Evolutionary conservation across 805 yeast species (phyloP).

Genomic region (Isabelozyma gotoi): DNA sequence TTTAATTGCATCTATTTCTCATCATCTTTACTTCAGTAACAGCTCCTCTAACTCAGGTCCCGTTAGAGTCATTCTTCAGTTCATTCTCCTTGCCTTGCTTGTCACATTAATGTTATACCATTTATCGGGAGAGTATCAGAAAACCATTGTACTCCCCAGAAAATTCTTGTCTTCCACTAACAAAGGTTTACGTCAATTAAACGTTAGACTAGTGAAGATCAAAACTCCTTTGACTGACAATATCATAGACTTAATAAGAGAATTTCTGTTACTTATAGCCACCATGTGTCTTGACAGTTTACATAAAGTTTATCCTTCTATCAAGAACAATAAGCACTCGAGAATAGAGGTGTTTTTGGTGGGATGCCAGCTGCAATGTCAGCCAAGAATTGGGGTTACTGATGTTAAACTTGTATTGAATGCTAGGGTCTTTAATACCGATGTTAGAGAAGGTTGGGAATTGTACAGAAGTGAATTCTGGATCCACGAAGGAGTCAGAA

Average conservation of each 20-base stretch:
- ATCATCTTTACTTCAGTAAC: constrained; percentile 34
- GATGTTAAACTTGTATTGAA: constrained; percentile 80
- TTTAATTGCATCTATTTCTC: constrained; percentile 39
- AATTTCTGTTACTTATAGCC: constrained; percentile 29
- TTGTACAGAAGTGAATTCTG: constrained; percentile 90
- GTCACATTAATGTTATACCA: constrained; percentile 77
- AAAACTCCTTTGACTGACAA: constrained; percentile 33
- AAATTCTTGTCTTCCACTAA: constrained; percentile 79
- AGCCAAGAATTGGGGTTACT: constrained; percentile 64
- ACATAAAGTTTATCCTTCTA: constrained; percentile 35
- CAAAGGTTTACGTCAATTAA: constrained; percentile 83
- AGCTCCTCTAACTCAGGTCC: constrained; percentile 24
- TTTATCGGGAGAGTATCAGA: constrained; percentile 83
- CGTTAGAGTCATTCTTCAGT: constrained; percentile 44
- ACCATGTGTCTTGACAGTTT: constrained; percentile 26
- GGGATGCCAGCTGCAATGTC: constrained; percentile 44
- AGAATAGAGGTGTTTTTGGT: constrained; percentile 39
- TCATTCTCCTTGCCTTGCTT: constrained; percentile 57
- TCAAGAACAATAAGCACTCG: constrained; percentile 27
- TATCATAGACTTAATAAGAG: constrained; percentile 36
- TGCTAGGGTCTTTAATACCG: constrained; percentile 79
- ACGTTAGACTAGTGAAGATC: constrained; percentile 72
- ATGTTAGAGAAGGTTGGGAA: constrained; percentile 93
- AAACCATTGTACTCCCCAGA: constrained; percentile 81
- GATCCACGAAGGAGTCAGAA: constrained; percentile 75